phyloP scores from a whole-genome alignment of 2,329 filamentous ascomycete genomes.

The Penicillium griseofulvum region DNA sequence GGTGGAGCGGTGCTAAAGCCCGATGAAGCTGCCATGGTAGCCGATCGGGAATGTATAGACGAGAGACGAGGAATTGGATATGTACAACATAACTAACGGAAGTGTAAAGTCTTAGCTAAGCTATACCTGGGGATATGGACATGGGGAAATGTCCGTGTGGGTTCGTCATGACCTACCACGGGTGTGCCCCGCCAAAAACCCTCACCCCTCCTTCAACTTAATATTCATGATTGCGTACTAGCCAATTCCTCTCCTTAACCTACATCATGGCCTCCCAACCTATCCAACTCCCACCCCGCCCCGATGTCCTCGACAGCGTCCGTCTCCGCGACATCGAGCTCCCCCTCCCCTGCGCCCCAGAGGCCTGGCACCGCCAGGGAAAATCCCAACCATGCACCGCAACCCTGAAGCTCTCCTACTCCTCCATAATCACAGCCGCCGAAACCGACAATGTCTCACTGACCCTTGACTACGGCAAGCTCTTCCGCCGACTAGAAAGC shows the following conservation, averaged over 20 bases:
- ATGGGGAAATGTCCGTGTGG: background rate
- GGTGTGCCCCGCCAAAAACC: conserved; percentile 17
- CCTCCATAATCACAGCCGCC: conserved; percentile 41
- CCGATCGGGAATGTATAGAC: no score
- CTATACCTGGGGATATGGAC: no score
- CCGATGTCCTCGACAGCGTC: conserved; percentile 39
- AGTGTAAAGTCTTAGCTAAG: no score
- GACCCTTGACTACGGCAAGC: conserved; percentile 49
- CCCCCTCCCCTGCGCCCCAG: conserved; percentile 43
- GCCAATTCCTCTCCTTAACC: background rate
- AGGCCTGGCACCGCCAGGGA: conserved; percentile 46
- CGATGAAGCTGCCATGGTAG: no score
- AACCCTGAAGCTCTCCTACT: conserved; percentile 45
- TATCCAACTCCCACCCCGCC: conserved; percentile 32
- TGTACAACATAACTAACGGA: no score
- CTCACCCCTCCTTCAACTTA: background rate
- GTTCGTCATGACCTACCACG: conserved; percentile 18
- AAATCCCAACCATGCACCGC: conserved; percentile 48
- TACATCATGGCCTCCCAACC: conserved; percentile 25
- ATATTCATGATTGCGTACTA: background rate
- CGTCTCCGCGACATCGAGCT: conserved; percentile 45
- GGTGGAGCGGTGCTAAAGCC: no score
- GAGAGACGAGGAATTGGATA: no score
- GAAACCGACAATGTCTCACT: conserved; percentile 45
- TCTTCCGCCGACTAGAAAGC: conserved; percentile 44